phyloP scores from a whole-genome alignment of 495 filamentous ascomycete species.

The Neurospora hispaniola region DNA sequence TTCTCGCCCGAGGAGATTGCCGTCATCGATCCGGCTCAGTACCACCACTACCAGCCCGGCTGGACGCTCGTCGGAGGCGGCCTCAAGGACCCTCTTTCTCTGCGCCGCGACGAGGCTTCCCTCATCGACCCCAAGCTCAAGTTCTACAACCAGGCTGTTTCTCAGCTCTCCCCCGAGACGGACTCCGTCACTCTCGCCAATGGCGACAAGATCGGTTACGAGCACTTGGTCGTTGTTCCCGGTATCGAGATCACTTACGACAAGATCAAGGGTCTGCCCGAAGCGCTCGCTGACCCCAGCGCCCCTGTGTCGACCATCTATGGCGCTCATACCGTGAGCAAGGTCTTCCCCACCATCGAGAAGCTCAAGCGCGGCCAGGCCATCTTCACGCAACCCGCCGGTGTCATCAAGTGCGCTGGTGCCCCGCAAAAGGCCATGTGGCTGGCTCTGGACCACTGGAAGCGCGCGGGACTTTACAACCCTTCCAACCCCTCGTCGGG shows the following conservation, averaged over 20 bases:
- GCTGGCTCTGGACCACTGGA: constrained; percentile 59
- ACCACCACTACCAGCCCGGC: constrained; percentile 62
- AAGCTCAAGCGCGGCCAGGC: constrained; percentile 46
- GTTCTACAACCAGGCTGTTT: constrained; percentile 46
- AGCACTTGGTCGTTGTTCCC: constrained; percentile 54
- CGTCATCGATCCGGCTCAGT: constrained; percentile 52
- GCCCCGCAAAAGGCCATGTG: constrained; percentile 65
- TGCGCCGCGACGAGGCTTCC: constrained; percentile 39
- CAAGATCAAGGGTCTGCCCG: constrained; percentile 47
- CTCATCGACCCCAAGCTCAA: constrained; percentile 51
- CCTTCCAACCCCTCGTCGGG: constrained; percentile 27
- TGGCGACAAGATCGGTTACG: constrained; percentile 49
- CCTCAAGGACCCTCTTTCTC: constrained; percentile 45
- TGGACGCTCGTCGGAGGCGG: constrained; percentile 60
- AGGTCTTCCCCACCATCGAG: constrained; percentile 45
- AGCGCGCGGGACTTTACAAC: constrained; percentile 47
- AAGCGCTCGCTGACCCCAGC: constrained; percentile 45
- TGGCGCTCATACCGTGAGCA: constrained; percentile 48
- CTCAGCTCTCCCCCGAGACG: constrained; percentile 44
- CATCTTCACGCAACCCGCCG: constrained; percentile 59
- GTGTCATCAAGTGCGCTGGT: constrained; percentile 58
- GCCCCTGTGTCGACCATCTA: constrained; percentile 56
- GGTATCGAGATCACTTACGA: constrained; percentile 48
- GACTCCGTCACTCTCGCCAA: constrained; percentile 49
- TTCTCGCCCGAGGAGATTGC: constrained; percentile 53